phyloP scores from a whole-genome alignment of 2,329 filamentous ascomycete genomes.

The Colletotrichum graminicola region DNA sequence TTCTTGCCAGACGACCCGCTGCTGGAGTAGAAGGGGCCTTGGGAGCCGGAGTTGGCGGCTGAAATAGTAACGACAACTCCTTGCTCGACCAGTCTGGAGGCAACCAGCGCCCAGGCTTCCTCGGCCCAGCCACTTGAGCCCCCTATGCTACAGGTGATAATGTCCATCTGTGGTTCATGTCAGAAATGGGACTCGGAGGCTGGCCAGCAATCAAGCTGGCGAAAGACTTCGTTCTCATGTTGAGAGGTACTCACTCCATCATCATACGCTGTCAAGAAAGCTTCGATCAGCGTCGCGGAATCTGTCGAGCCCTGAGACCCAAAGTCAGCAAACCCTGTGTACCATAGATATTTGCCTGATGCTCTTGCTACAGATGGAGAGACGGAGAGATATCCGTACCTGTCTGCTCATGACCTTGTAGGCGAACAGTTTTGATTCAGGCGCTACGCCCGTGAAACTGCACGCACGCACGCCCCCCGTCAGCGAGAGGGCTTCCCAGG shows the following conservation, averaged over 20 bases:
- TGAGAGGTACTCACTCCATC: conserved; percentile 46
- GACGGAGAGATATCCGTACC: neutral
- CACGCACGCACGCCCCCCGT: neutral
- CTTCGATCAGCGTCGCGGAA: conserved; percentile 47
- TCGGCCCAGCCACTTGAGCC: conserved; percentile 54
- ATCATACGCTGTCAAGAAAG: conserved; percentile 52
- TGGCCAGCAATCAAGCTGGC: neutral
- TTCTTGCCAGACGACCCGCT: conserved; percentile 56
- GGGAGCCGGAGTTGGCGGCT: conserved; percentile 63
- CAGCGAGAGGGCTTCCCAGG: neutral
- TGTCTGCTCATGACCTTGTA: conserved; percentile 47
- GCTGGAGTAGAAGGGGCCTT: conserved; percentile 61
- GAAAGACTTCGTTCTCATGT: neutral
- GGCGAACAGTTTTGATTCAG: conserved; percentile 46
- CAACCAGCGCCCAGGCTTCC: conserved; percentile 58
- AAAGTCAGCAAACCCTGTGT: neutral
- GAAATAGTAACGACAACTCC: conserved; percentile 64
- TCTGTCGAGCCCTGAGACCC: conserved; percentile 23
- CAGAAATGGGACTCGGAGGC: neutral
- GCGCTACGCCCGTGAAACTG: conserved; percentile 47
- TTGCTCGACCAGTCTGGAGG: conserved; percentile 56
- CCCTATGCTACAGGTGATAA: conserved; percentile 59
- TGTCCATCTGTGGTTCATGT: conserved; percentile 46
- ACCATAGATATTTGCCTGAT: neutral
- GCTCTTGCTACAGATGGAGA: neutral